A percentile compares a stretch with the other conserved stretches of the same genome.
These are phyloP conservation scores for Calocybe indica DNA, from an alignment of 768 basidiomycete species.

Conservation along the genomic window DNA sequence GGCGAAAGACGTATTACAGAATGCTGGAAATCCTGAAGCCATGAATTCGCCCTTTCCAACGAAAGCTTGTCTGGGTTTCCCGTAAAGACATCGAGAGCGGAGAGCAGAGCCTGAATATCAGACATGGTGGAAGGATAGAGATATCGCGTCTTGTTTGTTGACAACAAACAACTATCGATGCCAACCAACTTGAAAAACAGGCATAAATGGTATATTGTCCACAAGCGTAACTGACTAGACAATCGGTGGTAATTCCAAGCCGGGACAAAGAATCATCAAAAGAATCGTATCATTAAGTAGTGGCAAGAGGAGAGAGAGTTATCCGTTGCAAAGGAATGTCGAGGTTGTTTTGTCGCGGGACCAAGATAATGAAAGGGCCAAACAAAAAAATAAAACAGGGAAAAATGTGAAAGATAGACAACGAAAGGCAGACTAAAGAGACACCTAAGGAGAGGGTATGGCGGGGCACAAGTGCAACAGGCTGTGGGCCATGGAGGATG, in stretches of 20 bases:
- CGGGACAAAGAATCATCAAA: constrained; percentile 32
- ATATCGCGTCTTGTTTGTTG: constrained; percentile 32
- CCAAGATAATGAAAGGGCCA: constrained; percentile 40
- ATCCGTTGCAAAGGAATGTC: constrained; percentile 56
- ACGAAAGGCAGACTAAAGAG: constrained; percentile 22
- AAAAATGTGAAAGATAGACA: constrained; percentile 33
- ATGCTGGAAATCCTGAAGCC: constrained; percentile 99
- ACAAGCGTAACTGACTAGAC: constrained; percentile 10
- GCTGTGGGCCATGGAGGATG: constrained; percentile 11
- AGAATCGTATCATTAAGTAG: constrained; percentile 43
- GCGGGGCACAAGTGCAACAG: constrained; percentile 21
- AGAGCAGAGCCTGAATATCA: constrained; percentile 64
- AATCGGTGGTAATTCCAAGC: constrained; percentile 30
- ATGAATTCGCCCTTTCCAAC: constrained; percentile 83
- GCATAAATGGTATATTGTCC: constrained; percentile 42
- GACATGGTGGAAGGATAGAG: constrained; percentile 38
- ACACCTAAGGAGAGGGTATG: constrained; percentile 16
- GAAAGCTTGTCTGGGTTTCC: constrained; percentile 78
- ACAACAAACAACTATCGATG: constrained; percentile 3
- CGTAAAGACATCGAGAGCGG: constrained; percentile 75
- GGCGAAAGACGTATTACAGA: constrained; percentile 87
- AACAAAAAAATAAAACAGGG: constrained; percentile 11
- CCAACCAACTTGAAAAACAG: constrained; percentile 6
- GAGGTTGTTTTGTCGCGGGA: constrained; percentile 37
- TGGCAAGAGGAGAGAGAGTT: constrained; percentile 37